A percentile compares a stretch with the other conserved stretches of the same genome.
phyloP scores from a whole-genome alignment of 176 grass and related monocot species.

The Rhynchospora breviuscula region DNA sequence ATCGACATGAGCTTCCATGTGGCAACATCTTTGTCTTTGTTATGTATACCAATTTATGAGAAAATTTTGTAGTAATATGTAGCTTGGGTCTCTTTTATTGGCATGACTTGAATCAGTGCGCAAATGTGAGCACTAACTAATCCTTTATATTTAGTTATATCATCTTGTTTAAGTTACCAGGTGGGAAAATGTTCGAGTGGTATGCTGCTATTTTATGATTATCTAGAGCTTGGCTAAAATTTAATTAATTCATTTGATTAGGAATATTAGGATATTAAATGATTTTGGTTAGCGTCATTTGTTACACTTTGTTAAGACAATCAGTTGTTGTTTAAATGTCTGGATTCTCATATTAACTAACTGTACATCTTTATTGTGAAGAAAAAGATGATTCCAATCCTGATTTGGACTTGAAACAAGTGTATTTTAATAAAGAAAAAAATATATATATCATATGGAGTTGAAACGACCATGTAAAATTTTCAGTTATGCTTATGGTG shows the following conservation, averaged over 20 bases:
- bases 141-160: neutral
- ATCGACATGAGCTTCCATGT: constrained; percentile 12
- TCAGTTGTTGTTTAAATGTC: too few species aligned
- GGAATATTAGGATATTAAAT: neutral
- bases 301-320: neutral
- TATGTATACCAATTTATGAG: neutral
- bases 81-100: neutral
- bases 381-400: too few species aligned
- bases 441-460: too few species aligned
- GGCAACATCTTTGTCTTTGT: neutral
- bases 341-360: neutral
- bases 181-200: neutral
- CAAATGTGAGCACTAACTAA: neutral
- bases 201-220: neutral
- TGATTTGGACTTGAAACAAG: too few species aligned
- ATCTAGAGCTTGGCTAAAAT: neutral
- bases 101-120: neutral
- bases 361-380: neutral
- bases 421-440: too few species aligned
- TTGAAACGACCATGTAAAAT: too few species aligned
- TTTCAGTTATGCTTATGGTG: too few species aligned
- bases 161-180: neutral
- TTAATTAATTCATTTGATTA: neutral
- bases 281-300: neutral
- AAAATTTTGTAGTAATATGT: neutral